These are phyloP conservation scores for Cytospora leucostoma DNA, from an alignment of 2,329 filamentous ascomycete species.

Conservation along the genomic window DNA sequence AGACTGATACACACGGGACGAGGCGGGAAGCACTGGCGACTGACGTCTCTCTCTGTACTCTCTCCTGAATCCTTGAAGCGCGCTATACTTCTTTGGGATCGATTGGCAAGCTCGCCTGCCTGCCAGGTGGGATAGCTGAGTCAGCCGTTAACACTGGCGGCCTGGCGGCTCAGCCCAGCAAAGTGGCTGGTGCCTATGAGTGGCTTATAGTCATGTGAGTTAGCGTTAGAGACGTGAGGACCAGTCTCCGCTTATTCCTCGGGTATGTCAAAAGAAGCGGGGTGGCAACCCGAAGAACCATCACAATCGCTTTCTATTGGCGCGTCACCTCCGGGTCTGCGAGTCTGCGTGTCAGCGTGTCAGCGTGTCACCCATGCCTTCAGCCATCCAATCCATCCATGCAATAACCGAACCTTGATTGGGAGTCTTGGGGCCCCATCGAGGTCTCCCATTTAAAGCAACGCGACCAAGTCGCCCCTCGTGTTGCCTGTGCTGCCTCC, in stretches of 20 bases:
- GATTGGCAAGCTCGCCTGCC: background rate
- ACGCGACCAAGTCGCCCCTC: conserved; percentile 11
- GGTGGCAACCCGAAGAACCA: conserved; percentile 2
- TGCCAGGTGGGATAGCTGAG: background rate
- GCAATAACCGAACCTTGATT: background rate
- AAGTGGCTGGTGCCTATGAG: conserved; percentile 1
- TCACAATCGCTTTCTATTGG: conserved; percentile 2
- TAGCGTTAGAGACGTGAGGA: conserved; percentile 21
- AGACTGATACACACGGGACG: background rate
- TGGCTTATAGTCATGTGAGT: conserved; percentile 25
- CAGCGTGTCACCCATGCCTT: background rate
- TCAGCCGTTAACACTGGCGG: conserved; percentile 4
- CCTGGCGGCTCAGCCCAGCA: background rate
- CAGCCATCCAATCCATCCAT: background rate
- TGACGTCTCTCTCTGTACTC: conserved; percentile 19
- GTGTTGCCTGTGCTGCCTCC: conserved; percentile 13
- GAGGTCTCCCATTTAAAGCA: conserved; percentile 13
- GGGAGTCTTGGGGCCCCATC: background rate
- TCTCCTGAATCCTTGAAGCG: background rate
- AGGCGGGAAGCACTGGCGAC: conserved; percentile 1
- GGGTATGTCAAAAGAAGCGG: background rate
- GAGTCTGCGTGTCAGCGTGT: background rate
- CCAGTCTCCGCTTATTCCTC: background rate
- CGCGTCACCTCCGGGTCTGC: conserved; percentile 4
- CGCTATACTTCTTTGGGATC: conserved; percentile 6